A percentile compares a stretch with the other conserved stretches of the same genome.
Conservation (phyloP, 2,329 filamentous ascomycete species). For the Aplosporella prunicola region DNA sequence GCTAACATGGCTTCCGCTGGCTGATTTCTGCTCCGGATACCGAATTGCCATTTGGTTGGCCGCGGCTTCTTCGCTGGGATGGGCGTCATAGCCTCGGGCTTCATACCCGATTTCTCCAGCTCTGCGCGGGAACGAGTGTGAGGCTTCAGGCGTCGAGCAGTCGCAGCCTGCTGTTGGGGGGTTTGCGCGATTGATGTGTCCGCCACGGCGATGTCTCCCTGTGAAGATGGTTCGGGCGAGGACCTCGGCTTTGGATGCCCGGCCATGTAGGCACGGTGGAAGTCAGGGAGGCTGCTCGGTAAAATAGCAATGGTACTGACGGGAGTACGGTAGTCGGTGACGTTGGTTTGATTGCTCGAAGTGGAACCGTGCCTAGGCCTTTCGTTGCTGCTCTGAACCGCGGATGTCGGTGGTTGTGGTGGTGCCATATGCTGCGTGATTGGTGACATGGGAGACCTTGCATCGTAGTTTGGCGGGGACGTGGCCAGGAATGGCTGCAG, state of each 20-base stretch:
- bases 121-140: constrained; percentile 65
- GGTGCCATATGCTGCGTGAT: constrained; percentile 26
- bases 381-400: constrained; percentile 22
- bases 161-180: constrained; percentile 70
- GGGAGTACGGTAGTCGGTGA: constrained; percentile 32
- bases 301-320: constrained; percentile 81
- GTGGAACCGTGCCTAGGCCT: constrained; percentile 37
- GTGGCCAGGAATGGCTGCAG: constrained; percentile 46
- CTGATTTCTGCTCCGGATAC: constrained; percentile 86
- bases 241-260: constrained; percentile 37
- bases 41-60: constrained; percentile 93
- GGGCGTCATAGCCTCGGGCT: constrained; percentile 47
- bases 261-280: constrained; percentile 86
- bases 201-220: too few relatives aligned
- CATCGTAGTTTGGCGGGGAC: constrained; percentile 46
- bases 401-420: constrained; percentile 23
- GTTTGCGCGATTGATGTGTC: constrained; percentile 38
- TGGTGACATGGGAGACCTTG: constrained; percentile 21
- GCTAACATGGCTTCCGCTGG: constrained; percentile 91
- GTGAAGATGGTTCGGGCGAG: constrained; percentile 15
- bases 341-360: constrained; percentile 27
- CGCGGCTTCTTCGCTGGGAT: constrained; percentile 59
- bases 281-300: constrained; percentile 80
- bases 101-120: constrained; percentile 46
- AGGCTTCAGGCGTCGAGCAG: constrained; percentile 70